phyloP scores from a whole-genome alignment of 1,284 basidiomycete genomes.

The Sphagnurus paluster region DNA sequence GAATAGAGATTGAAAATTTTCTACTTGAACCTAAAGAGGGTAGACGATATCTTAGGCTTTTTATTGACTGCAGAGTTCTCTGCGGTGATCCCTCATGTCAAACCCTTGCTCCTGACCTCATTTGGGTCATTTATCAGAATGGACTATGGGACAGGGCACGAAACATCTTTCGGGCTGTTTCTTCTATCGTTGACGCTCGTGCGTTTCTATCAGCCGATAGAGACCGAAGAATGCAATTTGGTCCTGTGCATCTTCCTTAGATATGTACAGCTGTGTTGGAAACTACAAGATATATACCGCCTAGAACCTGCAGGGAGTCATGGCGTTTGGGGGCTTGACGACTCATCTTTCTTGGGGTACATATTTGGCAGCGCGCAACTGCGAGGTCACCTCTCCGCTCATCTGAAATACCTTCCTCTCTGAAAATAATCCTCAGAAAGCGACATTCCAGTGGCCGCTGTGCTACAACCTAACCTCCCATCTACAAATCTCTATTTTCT shows the following conservation, averaged over 20 bases:
- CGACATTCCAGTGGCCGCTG: conserved; percentile 56
- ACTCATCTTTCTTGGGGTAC: conserved; percentile 90
- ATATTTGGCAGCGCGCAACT: conserved; percentile 92
- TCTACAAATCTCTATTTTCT: conserved; percentile 78
- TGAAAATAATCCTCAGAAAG: conserved; percentile 40
- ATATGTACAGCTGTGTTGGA: conserved; percentile 84
- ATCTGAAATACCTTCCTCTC: conserved; percentile 10
- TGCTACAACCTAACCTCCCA: conserved; percentile 54
- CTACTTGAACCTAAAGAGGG: conserved; percentile 45
- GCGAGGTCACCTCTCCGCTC: no score
- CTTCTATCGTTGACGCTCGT: conserved; percentile 68
- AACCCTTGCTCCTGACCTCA: conserved; percentile 78
- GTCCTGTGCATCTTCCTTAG: conserved; percentile 70
- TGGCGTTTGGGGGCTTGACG: conserved; percentile 98
- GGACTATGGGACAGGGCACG: conserved; percentile 98
- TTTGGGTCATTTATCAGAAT: conserved; percentile 92
- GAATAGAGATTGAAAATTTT: conserved; percentile 9
- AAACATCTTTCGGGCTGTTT: conserved; percentile 85
- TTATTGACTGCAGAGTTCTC: conserved; percentile 48
- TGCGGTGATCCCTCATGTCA: conserved; percentile 55
- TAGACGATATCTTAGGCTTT: conserved; percentile 53
- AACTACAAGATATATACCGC: conserved; percentile 85
- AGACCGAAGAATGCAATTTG: conserved; percentile 58
- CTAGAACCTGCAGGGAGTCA: conserved; percentile 97
- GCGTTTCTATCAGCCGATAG: conserved; percentile 57